Base-by-base conservation (phyloP, 495 filamentous ascomycete species). In the Neurospora hispaniola region DNA sequence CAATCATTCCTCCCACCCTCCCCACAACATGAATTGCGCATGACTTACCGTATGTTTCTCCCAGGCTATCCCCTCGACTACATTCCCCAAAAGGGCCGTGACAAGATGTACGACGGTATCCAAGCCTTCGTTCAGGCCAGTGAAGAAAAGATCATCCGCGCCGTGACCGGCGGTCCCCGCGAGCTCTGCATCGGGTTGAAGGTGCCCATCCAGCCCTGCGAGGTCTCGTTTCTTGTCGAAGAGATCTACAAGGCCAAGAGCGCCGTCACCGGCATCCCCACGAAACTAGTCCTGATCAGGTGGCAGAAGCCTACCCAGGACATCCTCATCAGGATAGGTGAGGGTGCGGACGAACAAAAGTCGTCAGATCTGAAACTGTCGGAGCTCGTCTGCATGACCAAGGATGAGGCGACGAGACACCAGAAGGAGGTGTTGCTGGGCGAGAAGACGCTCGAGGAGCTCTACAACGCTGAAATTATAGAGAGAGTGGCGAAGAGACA, bases 331-430 rank as follows among this genome's bases (percentile, higher is more conserved):
- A 81, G 76, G 7, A 89, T 90, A 43, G 82, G 87, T 0, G 81
- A 84, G 69, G 88, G 87, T n/a, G 78, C 86, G 44, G 85, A 89
- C 68, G 90, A 92, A 40, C 94, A 98, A 79, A 93, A 90, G 74
- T 87, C 86, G 38, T 85, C 90, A 7, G 86, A 85, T 23, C 73
- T 97, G 10, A 79, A 85, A 66, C 78, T 94, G 71, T 86, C 85
- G 35, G 90, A 97, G 40, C 80, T 99, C 42, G 96, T 98, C 5
- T 92, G 92, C 76, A 94, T 99, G 94, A 98, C 96, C 9, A 98
- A 96, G 81, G 95, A 98, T 73, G 96, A 98, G 79, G 91, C 90
- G n/a, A 83, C 86, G 12, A 84, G 85, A 71, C 96, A 99, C 78
- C 92, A 95, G 78, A 90, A 89, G 74, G 88, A 93, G 77, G 88